Base-by-base conservation (phyloP, 202 grass and related monocot species). In the Setaria italica region DNA sequence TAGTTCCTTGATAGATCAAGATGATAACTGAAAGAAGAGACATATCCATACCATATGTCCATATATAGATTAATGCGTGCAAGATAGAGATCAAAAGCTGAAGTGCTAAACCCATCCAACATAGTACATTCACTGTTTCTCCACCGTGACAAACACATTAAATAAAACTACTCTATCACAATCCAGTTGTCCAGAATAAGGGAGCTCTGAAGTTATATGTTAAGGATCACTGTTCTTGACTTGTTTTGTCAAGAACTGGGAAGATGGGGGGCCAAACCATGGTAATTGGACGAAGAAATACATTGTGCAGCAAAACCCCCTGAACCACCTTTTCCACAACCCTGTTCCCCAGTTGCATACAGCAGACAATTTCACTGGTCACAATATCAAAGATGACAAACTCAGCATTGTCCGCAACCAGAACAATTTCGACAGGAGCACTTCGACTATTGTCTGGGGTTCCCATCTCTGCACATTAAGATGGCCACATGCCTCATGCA, bases 201-300 rank as follows among this genome's bases (percentile, higher is more conserved):
- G 7, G 4, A n/a, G 19, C 17, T n/a, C 17, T n/a, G 19, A 7
- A n/a, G 19, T n/a, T 1, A 57, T 57, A 20, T 57, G 17, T n/a
- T 20, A 20, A 8, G 54, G 55, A 57, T 57, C 55, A 57, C 0
- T 3, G 0, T 10, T 60, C 19, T 60, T 60, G 2, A 60, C 0
- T 25, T 29, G n/a, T 9, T 60, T 60, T 25, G 9, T 60, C n/a
- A 29, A 25, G n/a, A 25, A 74, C 49, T 77, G 62, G 62, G 37
- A 67, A 76, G 48, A 77, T 68, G 62, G 72, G 82, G 67, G 82
- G 82, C 82, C 72, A 85, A 55, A 77, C 62, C 72, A 77, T 72
- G n/a, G 69, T 49, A 72, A 72, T 49, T 30, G 69, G 69, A 72
- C 11, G 45, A 0, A 29, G 0, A 49, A 3, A 30, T 1, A 0